Evolutionary conservation across 2,329 filamentous ascomycete genomes (phyloP).

Genomic region (Verticillium zaregamsianum): DNA sequence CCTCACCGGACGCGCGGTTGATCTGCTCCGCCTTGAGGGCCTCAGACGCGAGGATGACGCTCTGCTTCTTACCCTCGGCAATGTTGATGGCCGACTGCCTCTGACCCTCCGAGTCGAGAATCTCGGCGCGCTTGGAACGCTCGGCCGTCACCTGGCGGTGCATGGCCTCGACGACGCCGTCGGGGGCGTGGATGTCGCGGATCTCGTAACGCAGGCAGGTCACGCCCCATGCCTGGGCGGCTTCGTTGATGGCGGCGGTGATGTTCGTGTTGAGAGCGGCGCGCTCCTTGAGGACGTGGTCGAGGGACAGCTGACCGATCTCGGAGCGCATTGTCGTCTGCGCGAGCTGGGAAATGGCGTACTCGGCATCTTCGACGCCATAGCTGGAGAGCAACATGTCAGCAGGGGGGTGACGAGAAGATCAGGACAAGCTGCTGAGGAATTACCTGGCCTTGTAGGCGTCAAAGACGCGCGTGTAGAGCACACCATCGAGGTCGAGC

Average conservation of each 20-base stretch:
- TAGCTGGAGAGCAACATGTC: slow-evolving; percentile 56
- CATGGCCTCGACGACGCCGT: slow-evolving; percentile 93
- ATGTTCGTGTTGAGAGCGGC: slow-evolving; percentile 96
- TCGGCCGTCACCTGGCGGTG: slow-evolving; percentile 97
- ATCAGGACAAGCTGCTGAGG: background rate
- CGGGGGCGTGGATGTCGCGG: slow-evolving; percentile 93
- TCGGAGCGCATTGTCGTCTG: slow-evolving; percentile 99
- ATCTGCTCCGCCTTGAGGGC: slow-evolving; percentile 86
- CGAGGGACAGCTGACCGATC: slow-evolving; percentile 92
- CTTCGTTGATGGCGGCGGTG: slow-evolving; percentile 97
- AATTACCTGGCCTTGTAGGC: slow-evolving; percentile 89
- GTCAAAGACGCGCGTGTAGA: slow-evolving; percentile 95
- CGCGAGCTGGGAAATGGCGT: slow-evolving; percentile 94
- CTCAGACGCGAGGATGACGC: slow-evolving; percentile 92
- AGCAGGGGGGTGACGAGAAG: background rate
- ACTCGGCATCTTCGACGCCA: slow-evolving; percentile 96
- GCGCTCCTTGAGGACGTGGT: slow-evolving; percentile 96
- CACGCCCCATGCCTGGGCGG: slow-evolving; percentile 94
- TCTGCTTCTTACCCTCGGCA: slow-evolving; percentile 95
- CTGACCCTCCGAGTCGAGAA: slow-evolving; percentile 95
- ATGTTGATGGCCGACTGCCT: slow-evolving; percentile 98
- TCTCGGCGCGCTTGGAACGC: slow-evolving; percentile 95
- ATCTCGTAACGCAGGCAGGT: slow-evolving; percentile 97
- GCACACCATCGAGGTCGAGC: slow-evolving; percentile 87
- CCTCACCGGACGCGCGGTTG: slow-evolving; percentile 88